phyloP scores from a whole-genome alignment of 768 basidiomycete genomes.

The Russula sp. region DNA sequence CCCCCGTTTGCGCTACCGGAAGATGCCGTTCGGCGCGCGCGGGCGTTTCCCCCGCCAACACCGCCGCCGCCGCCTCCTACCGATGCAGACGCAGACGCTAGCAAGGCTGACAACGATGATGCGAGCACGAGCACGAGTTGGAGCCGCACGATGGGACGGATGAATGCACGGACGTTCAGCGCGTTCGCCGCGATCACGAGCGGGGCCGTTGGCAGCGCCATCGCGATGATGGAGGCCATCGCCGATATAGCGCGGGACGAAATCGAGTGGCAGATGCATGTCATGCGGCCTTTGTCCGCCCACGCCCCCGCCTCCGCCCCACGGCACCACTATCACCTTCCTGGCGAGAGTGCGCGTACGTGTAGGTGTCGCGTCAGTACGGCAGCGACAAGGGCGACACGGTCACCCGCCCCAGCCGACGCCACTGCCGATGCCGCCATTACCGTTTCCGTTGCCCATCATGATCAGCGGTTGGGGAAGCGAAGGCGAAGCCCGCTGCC shows the following conservation, averaged over 20 bases:
- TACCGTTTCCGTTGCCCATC: neutral
- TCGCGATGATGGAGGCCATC: conserved; percentile 6
- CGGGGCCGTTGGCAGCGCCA: neutral
- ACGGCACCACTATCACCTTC: neutral
- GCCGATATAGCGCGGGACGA: neutral
- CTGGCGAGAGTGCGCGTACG: no score
- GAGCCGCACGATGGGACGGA: neutral
- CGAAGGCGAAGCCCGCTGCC: neutral
- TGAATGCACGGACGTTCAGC: conserved; percentile 6
- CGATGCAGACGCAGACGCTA: neutral
- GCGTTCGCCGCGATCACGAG: neutral
- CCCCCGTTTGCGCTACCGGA: neutral
- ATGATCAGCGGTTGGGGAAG: neutral
- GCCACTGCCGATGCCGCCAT: no score
- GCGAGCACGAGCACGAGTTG: neutral
- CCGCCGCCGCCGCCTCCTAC: neutral
- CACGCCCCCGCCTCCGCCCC: neutral
- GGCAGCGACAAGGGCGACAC: no score
- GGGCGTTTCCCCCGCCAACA: neutral
- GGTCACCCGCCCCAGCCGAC: no score
- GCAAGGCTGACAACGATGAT: no score
- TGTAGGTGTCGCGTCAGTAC: no score
- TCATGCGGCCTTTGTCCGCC: neutral
- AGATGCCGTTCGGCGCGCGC: neutral
- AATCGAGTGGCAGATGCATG: conserved; percentile 10